Conservation (phyloP, 106 monocot species). For the Cymbidium sinense region DNA sequence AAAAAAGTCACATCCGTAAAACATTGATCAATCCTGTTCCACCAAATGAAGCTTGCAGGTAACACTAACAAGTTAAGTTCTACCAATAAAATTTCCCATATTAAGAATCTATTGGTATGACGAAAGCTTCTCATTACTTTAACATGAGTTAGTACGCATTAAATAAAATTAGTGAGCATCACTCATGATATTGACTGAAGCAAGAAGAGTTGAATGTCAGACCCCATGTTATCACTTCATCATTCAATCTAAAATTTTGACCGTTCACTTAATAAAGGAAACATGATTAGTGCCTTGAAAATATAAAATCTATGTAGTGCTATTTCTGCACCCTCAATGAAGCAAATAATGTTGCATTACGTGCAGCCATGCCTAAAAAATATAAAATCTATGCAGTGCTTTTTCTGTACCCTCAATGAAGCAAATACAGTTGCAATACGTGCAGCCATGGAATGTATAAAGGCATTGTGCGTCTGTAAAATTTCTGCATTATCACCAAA, state of each 20-base stretch:
- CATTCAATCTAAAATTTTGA: background rate
- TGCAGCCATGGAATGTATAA: conserved; percentile 68
- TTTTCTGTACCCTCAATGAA: conserved; percentile 58
- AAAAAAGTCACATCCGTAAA: no score
- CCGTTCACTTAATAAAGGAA: background rate
- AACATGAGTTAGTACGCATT: background rate
- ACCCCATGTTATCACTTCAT: background rate
- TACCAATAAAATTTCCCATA: background rate
- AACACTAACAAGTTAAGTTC: background rate
- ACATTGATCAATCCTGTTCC: background rate
- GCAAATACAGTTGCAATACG: conserved; percentile 83
- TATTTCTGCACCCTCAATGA: conserved; percentile 58
- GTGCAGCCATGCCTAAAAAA: conserved; percentile 43
- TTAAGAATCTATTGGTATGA: background rate
- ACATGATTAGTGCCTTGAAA: background rate
- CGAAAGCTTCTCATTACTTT: background rate
- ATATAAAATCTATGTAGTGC: background rate
- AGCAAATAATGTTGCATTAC: conserved; percentile 78
- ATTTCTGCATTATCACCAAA: conserved; percentile 77
- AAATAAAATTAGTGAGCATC: background rate
- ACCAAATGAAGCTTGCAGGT: background rate
- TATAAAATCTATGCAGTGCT: background rate
- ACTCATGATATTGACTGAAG: background rate
- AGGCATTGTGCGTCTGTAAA: conserved; percentile 54
- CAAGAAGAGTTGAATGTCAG: background rate